Evolutionary conservation across 768 basidiomycete genomes (phyloP).

Genomic region (Cantharellus cinnabarinus): DNA sequence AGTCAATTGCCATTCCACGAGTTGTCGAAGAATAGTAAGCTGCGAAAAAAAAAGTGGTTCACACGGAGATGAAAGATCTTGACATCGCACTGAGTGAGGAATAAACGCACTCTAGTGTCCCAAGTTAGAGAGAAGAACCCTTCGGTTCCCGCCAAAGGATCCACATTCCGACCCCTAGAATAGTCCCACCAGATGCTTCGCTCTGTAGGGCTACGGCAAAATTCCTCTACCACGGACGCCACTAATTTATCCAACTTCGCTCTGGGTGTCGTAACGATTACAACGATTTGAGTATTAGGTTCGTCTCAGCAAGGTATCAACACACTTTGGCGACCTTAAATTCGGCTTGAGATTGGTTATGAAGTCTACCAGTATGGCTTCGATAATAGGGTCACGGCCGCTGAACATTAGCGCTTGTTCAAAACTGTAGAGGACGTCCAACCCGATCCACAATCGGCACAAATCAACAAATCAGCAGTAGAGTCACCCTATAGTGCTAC

Average conservation of each 20-base stretch:
- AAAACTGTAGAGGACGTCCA: slow-evolving; percentile 28
- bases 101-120: slow-evolving; percentile 52
- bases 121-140: slow-evolving; percentile 67
- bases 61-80: not conserved
- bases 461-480: not conserved
- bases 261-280: not conserved
- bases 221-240: slow-evolving; percentile 25
- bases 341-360: slow-evolving; percentile 66
- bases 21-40: slow-evolving; percentile 66
- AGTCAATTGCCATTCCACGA: slow-evolving; percentile 65
- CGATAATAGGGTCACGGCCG: slow-evolving; percentile 48
- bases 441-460: not conserved
- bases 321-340: slow-evolving; percentile 25
- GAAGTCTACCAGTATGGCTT: slow-evolving; percentile 52
- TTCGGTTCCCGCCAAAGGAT: slow-evolving; percentile 52
- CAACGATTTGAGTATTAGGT: not conserved
- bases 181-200: slow-evolving; percentile 69
- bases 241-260: slow-evolving; percentile 2
- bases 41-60: slow-evolving; percentile 17
- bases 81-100: slow-evolving; percentile 9
- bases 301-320: not conserved
- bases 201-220: slow-evolving; percentile 26
- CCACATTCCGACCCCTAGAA: slow-evolving; percentile 38
- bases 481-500: slow-evolving; percentile 18
- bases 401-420: slow-evolving; percentile 50